Conservation (phyloP, 2,329 filamentous ascomycete species). For the Ascochyta viciae-villosae region DNA sequence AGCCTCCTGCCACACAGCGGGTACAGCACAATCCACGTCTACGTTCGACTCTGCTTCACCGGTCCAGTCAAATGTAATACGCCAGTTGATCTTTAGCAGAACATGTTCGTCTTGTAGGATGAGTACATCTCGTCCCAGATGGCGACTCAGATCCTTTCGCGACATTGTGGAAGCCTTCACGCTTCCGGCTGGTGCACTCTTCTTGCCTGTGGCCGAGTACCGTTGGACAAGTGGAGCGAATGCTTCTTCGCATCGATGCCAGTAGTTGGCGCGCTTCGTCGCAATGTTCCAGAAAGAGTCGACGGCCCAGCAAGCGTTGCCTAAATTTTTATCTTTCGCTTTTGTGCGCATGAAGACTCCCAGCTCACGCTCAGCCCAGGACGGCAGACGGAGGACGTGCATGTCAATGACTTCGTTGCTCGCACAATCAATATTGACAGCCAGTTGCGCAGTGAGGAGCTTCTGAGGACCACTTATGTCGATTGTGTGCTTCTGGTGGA, state of each 20-base stretch:
- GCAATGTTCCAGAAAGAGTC: conserved; percentile 71
- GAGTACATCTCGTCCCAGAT: conserved; percentile 41
- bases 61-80: conserved; percentile 73
- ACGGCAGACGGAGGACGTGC: conserved; percentile 62
- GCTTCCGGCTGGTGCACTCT: conserved; percentile 24
- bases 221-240: conserved; percentile 47
- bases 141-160: conserved; percentile 59
- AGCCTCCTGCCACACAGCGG: conserved; percentile 67
- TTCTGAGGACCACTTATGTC: conserved; percentile 59
- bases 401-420: conserved; percentile 61
- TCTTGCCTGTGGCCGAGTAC: conserved; percentile 17
- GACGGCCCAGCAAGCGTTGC: conserved; percentile 70
- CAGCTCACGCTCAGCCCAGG: conserved; percentile 66
- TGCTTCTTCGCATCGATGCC: conserved; percentile 62
- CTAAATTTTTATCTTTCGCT: conserved; percentile 60
- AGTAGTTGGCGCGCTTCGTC: conserved; percentile 66
- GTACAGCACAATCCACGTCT: conserved; percentile 62
- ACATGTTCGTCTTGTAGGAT: conserved; percentile 49
- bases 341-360: conserved; percentile 58
- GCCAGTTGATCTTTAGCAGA: conserved; percentile 66
- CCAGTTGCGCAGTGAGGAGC: conserved; percentile 65
- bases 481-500: conserved; percentile 58
- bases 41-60: conserved; percentile 71
- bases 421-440: conserved; percentile 60
- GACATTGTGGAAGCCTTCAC: conserved; percentile 28